Evolutionary conservation across 495 filamentous ascomycete genomes (phyloP), one percentile per base, ranked within the genome.

Genomic region (Physcia stellaris): DNA sequence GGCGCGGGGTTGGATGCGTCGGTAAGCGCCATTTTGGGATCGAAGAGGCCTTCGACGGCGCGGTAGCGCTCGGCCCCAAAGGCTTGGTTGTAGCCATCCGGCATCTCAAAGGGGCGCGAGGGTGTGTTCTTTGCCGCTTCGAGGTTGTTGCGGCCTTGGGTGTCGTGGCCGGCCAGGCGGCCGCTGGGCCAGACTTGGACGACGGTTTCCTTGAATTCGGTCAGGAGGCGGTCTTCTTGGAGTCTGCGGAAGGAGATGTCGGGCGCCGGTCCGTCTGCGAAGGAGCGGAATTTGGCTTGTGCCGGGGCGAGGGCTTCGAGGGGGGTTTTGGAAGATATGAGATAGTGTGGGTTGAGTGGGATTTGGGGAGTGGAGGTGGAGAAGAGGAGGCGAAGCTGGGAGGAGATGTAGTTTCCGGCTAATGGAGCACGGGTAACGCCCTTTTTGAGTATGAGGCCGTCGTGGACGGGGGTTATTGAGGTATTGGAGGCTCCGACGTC

Each of bases 181-280:
- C 79, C 80, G 1, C 86, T 85, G n/a, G 71, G 68, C 88, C 88
- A 96, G 20, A 86, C 74, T 53, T 93, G 82, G 19, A 95, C 88
- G 31, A 94, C 86, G 33, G 79, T 88, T 63, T 98, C 92, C 63
- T 98, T 98, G 68, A 95, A 98, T 53, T 94, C 84, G 27, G 80
- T 83, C 17, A 96, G 61, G 11, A 94, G 80, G 31, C 90, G 83
- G 50, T 96, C 92, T 67, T 98, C 92, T 58, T 95, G 73, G 20
- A 85, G 71, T 12, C 64, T 64, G 45, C 80, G 76, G 70, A 84
- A 96, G 22, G 79, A 80, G 4, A 68, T 68, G 35, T 73, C 59
- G 5, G 86, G 80, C 28, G 77, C 70, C 41, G 61, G 62, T 15
- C 66, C 66, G 16, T 67, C 66, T 6, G 67, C 58, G 54, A 85